Base-by-base conservation (phyloP, 495 filamentous ascomycete species). In the Aspergillus bridgeri region DNA sequence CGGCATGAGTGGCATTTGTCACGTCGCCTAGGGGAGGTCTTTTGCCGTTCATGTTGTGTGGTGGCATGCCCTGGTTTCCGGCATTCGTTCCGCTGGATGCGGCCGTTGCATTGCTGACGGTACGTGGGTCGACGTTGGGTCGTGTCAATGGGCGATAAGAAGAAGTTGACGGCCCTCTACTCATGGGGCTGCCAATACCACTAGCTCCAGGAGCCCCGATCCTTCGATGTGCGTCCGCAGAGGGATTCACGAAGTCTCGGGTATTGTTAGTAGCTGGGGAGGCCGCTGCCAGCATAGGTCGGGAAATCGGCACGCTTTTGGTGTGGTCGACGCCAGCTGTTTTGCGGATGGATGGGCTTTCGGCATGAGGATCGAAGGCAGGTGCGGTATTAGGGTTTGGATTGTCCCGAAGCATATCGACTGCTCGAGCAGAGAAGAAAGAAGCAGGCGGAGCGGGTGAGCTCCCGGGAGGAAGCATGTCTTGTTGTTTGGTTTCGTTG, bases 301-400 rank as follows among this genome's bases (percentile, higher is more conserved):
- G 81, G 3, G 74, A 76, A 0, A 95, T 75, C 0, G 89, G 87
- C 38, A 84, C 83, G 24, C 83, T 88, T 53, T 83, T 87, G 23
- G 75, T 84, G 62, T 94, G 89, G 60, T 96, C 91, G 48, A 97
- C 80, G n/a, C 92, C 92, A 0, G 88, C 86, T 3, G 92, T 96
- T 65, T 93, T 91, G 27, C 89, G 86, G 57, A 96, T 93, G 0
- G 90, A 91, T 0, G 92, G 90, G 59, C 88, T 92, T 61, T 96
- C 91, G 5, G 85, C 79, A 54, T 87, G 83, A 3, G 91, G 91
- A 65, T 97, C 89, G 71, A 96, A 97, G 49, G 83, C 81, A 7
- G 79, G 80, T 17, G 83, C 76, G 5, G 72, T 52, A 5, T 77
- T 71, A 2, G 63, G 66, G 43, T 75, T 71, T n/a, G 78, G 70